These are phyloP conservation scores for Tubosaeta brunneosetosa DNA, from an alignment of 768 basidiomycete genomes.

Conservation along the genomic window DNA sequence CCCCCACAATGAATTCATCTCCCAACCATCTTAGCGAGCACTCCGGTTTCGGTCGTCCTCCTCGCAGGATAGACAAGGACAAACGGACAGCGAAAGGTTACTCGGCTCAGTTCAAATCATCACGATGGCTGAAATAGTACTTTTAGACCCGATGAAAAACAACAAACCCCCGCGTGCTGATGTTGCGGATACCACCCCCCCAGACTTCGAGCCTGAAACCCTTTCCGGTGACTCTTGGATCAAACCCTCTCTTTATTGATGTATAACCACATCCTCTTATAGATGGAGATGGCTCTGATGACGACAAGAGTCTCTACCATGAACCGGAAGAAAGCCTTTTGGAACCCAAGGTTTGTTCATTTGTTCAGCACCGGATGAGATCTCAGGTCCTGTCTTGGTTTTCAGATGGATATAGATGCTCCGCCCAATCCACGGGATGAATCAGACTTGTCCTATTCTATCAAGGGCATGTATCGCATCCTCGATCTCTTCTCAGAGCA, in stretches of 20 bases:
- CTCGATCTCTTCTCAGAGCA: too few relatives aligned
- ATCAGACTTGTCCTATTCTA: slow-evolving; percentile 22
- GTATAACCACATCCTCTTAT: neutral
- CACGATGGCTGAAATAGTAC: too few relatives aligned
- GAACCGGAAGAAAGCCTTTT: slow-evolving; percentile 2
- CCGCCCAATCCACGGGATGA: neutral
- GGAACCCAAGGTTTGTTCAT: slow-evolving; percentile 9
- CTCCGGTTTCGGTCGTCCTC: too few relatives aligned
- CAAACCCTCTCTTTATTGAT: neutral
- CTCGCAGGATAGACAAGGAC: too few relatives aligned
- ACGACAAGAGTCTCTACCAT: slow-evolving; percentile 12
- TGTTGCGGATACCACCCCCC: neutral
- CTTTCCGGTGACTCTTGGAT: neutral
- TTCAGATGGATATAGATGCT: slow-evolving; percentile 19
- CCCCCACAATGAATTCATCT: too few relatives aligned
- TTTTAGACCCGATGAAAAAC: too few relatives aligned
- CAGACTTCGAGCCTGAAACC: slow-evolving; percentile 1
- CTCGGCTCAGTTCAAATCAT: too few relatives aligned
- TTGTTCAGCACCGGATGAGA: neutral
- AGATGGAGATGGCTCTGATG: slow-evolving; percentile 2
- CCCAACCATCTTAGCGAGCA: too few relatives aligned
- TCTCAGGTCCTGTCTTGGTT: neutral
- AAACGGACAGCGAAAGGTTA: too few relatives aligned
- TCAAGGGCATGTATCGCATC: slow-evolving; percentile 28
- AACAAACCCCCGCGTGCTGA: too few relatives aligned